Percentiles rank a stretch among this genome's conserved stretches.
phyloP scores from a whole-genome alignment of 495 filamentous ascomycete genomes.

The Aspergillus heteromorphus region DNA sequence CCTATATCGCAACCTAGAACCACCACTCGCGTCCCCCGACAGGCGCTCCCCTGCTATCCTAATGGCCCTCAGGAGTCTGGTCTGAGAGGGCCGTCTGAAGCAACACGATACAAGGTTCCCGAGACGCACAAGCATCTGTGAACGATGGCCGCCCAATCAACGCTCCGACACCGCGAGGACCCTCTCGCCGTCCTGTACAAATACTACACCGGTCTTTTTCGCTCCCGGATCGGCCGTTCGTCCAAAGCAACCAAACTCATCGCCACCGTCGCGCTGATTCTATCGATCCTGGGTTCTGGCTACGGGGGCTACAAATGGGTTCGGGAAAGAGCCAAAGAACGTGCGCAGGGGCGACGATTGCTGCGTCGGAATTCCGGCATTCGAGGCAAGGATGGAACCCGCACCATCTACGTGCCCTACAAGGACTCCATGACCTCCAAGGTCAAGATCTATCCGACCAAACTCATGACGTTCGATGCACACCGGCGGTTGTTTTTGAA shows the following conservation, averaged over 20 bases:
- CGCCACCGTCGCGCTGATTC: slow-evolving; percentile 64
- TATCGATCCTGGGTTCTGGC: slow-evolving; percentile 69
- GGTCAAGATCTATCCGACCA: slow-evolving; percentile 89
- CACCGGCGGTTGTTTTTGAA: slow-evolving; percentile 91
- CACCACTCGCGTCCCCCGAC: slow-evolving; percentile 4
- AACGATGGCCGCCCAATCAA: slow-evolving; percentile 82
- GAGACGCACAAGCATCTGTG: neutral
- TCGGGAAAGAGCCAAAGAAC: slow-evolving; percentile 63
- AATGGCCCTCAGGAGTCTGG: slow-evolving; percentile 16
- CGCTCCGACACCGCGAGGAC: slow-evolving; percentile 64
- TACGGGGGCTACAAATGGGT: slow-evolving; percentile 74
- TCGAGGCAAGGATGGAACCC: slow-evolving; percentile 85
- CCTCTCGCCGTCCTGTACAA: slow-evolving; percentile 62
- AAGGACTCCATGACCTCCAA: slow-evolving; percentile 73
- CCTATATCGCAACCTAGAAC: neutral
- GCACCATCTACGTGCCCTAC: slow-evolving; percentile 93
- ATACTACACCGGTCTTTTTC: slow-evolving; percentile 59
- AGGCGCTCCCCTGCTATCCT: slow-evolving; percentile 6
- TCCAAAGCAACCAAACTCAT: slow-evolving; percentile 66
- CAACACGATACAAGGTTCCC: neutral
- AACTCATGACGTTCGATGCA: slow-evolving; percentile 90
- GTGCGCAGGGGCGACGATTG: slow-evolving; percentile 70
- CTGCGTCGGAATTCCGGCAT: slow-evolving; percentile 89
- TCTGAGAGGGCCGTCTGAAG: slow-evolving; percentile 8
- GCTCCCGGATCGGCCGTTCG: slow-evolving; percentile 53